phyloP scores from a whole-genome alignment of 2,329 filamentous ascomycete species.

The Tolypocladium nubicola region DNA sequence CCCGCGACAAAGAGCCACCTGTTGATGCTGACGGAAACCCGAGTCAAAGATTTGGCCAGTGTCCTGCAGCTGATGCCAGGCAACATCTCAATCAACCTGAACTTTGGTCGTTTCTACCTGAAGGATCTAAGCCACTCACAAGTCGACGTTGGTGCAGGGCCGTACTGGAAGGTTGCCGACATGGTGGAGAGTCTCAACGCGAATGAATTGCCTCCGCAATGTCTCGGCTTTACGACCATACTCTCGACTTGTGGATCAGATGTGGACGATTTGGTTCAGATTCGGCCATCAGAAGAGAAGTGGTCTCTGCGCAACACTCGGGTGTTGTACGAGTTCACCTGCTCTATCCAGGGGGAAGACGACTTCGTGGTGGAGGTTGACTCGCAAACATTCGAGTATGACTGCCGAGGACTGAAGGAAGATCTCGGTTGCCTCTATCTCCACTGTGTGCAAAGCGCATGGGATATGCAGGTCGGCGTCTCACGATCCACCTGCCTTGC shows the following conservation, averaged over 20 bases:
- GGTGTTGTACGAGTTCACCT: constrained; percentile 16
- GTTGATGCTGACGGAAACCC: constrained; percentile 4
- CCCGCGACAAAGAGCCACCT: constrained; percentile 1
- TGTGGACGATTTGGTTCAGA: constrained; percentile 8
- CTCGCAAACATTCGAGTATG: constrained; percentile 12
- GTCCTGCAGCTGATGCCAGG: constrained; percentile 14
- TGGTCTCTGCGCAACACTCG: constrained; percentile 11
- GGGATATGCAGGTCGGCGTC: constrained; percentile 19
- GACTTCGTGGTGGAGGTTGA: constrained; percentile 15
- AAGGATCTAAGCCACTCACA: constrained; percentile 8
- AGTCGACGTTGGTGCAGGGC: constrained; percentile 11
- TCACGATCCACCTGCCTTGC: constrained; percentile 5
- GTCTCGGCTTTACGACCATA: constrained; percentile 15
- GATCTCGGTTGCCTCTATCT: constrained; percentile 14
- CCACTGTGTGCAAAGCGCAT: constrained; percentile 18
- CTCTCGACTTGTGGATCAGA: constrained; percentile 17
- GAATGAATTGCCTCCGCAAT: neutral
- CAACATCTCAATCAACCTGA: constrained; percentile 11
- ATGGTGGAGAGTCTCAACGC: constrained; percentile 5
- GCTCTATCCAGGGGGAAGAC: constrained; percentile 2
- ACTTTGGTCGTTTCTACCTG: constrained; percentile 18
- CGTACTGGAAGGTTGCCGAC: constrained; percentile 6
- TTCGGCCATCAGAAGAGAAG: constrained; percentile 5
- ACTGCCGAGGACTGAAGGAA: constrained; percentile 8
- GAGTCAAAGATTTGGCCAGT: constrained; percentile 6